phyloP scores from a whole-genome alignment of 805 yeast species.

The Cephaloascus fragrans region DNA sequence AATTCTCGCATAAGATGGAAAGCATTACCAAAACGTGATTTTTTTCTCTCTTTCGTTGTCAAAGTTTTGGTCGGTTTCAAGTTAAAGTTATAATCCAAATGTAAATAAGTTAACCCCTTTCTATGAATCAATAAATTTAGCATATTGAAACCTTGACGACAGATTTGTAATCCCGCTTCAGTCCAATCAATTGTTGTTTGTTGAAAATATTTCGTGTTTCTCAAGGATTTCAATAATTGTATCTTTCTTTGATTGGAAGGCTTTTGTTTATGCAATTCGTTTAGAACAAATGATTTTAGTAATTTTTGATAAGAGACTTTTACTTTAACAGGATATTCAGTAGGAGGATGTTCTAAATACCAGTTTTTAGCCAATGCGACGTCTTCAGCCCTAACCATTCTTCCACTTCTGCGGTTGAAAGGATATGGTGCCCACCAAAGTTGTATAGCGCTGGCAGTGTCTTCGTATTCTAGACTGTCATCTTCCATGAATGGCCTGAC shows the following conservation, averaged over 20 bases:
- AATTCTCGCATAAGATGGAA: conserved; percentile 91
- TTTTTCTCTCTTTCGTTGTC: conserved; percentile 92
- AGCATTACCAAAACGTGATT: conserved; percentile 93
- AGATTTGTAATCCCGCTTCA: conserved; percentile 92
- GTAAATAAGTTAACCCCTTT: conserved; percentile 84
- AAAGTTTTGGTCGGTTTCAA: conserved; percentile 92
- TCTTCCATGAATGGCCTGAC: conserved; percentile 45
- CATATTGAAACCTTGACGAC: conserved; percentile 92
- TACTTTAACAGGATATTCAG: conserved; percentile 60
- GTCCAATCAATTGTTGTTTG: conserved; percentile 95
- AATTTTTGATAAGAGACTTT: conserved; percentile 84
- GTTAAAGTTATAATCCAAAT: conserved; percentile 91
- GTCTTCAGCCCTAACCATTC: conserved; percentile 76
- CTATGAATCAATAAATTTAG: conserved; percentile 81
- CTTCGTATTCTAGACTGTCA: conserved; percentile 33
- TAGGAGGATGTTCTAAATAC: conserved; percentile 62
- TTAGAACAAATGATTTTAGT: conserved; percentile 65
- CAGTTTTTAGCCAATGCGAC: conserved; percentile 76
- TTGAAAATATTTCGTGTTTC: conserved; percentile 80
- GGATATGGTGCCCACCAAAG: conserved; percentile 84
- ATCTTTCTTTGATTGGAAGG: conserved; percentile 39
- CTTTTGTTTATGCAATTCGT: conserved; percentile 48
- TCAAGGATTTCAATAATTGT: conserved; percentile 53
- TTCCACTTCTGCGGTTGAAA: conserved; percentile 66
- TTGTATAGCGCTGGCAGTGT: conserved; percentile 43